These are phyloP conservation scores for Xylaria nigripes DNA, from an alignment of 495 filamentous ascomycete genomes.

Conservation along the genomic window DNA sequence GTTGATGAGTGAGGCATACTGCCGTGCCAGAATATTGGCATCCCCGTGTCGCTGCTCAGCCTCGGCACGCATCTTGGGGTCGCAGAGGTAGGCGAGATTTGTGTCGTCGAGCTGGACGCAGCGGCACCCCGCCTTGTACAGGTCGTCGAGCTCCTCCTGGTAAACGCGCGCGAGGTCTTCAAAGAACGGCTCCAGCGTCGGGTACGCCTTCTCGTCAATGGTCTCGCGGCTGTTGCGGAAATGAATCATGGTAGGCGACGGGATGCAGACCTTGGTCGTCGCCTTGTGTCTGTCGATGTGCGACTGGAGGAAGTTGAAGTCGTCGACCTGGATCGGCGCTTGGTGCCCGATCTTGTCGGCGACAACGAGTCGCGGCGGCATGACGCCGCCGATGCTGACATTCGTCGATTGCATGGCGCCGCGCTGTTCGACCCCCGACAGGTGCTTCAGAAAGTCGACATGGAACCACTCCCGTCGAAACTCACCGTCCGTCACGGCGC, in stretches of 20 bases:
- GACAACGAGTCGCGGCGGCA: conserved; percentile 39
- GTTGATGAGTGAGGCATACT: conserved; percentile 58
- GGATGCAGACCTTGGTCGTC: conserved; percentile 57
- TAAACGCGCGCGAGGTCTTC: conserved; percentile 53
- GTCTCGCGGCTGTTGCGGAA: conserved; percentile 53
- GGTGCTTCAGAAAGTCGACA: conserved; percentile 40
- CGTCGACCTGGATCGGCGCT: conserved; percentile 48
- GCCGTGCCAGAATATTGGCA: conserved; percentile 46
- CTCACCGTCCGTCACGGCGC: conserved; percentile 62
- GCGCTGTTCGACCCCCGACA: conserved; percentile 36
- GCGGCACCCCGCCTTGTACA: conserved; percentile 54
- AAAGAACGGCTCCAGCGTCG: conserved; percentile 52
- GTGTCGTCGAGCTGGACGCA: conserved; percentile 62
- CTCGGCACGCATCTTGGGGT: conserved; percentile 52
- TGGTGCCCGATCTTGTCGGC: conserved; percentile 39
- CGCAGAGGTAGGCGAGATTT: conserved; percentile 60
- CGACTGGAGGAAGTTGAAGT: conserved; percentile 49
- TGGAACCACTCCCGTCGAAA: conserved; percentile 50
- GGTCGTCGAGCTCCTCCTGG: conserved; percentile 49
- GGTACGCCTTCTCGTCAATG: conserved; percentile 49
- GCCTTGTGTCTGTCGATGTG: conserved; percentile 38
- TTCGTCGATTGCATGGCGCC: conserved; percentile 38
- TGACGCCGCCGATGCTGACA: conserved; percentile 33
- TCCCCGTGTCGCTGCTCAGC: conserved; percentile 52
- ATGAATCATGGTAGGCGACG: conserved; percentile 59